Conservation (phyloP, 257 asterid species). For the Avicennia marina region DNA sequence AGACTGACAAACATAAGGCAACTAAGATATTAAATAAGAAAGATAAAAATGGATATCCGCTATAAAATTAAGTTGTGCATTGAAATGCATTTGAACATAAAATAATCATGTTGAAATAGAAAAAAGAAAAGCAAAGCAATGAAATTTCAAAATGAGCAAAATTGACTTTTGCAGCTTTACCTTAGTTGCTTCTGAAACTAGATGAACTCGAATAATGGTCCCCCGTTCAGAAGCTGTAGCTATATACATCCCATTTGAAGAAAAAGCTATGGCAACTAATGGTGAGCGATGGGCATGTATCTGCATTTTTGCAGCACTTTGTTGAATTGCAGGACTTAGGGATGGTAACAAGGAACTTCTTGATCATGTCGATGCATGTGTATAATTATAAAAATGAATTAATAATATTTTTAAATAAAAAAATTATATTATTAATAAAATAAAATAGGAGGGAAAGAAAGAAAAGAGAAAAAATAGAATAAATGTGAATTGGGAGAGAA, state of each 20-base stretch:
- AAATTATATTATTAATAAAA: too few species aligned
- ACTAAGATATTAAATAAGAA: slow-evolving; percentile 25
- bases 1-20: slow-evolving; percentile 51
- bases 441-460: too few species aligned
- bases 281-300: slow-evolving; percentile 95
- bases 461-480: too few species aligned
- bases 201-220: slow-evolving; percentile 88
- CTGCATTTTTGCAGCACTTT: slow-evolving; percentile 44
- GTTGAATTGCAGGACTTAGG: slow-evolving; percentile 12
- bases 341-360: neutral
- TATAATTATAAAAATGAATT: neutral
- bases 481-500: too few species aligned
- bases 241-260: slow-evolving; percentile 75
- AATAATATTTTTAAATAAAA: neutral
- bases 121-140: slow-evolving; percentile 8
- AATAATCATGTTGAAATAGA: neutral
- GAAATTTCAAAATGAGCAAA: neutral
- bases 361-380: too few species aligned
- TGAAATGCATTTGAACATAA: slow-evolving; percentile 3
- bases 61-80: neutral
- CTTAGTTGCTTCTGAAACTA: slow-evolving; percentile 84
- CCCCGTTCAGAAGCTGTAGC: slow-evolving; percentile 97
- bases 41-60: slow-evolving; percentile 1
- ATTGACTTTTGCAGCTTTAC: slow-evolving; percentile 31
- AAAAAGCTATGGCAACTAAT: slow-evolving; percentile 71